Conservation (phyloP, 352 stramenopile genomes). For the Stramenopiles sp. region DNA sequence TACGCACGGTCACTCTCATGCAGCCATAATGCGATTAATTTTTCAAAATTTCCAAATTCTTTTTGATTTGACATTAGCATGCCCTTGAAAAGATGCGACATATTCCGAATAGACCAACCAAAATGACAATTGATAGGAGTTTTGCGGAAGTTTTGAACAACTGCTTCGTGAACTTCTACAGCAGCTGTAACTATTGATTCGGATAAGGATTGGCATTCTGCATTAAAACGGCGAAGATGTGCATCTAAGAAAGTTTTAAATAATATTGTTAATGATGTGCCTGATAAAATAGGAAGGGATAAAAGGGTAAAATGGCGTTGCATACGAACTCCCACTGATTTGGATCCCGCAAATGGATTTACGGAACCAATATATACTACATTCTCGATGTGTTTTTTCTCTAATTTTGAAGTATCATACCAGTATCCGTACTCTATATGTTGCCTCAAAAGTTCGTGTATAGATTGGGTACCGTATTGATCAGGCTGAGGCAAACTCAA, state of each 20-base stretch:
- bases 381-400: conserved; percentile 61
- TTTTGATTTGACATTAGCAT: conserved; percentile 57
- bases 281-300: conserved; percentile 61
- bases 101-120: conserved; percentile 78
- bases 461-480: conserved; percentile 68
- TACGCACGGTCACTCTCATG: conserved; percentile 82
- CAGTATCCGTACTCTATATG: conserved; percentile 77
- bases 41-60: conserved; percentile 49
- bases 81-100: conserved; percentile 77
- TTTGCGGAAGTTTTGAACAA: conserved; percentile 57
- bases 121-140: conserved; percentile 84
- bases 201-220: conserved; percentile 45
- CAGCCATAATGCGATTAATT: conserved; percentile 68
- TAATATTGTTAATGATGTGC: conserved; percentile 61
- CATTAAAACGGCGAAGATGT: conserved; percentile 47
- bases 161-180: conserved; percentile 45
- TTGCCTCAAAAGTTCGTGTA: conserved; percentile 61
- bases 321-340: conserved; percentile 57
- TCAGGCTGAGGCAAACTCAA: conserved; percentile 74
- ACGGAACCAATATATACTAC: conserved; percentile 72
- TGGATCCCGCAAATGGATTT: conserved; percentile 70
- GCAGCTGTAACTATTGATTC: conserved; percentile 62
- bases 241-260: conserved; percentile 75
- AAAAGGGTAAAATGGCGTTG: conserved; percentile 80
- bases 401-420: conserved; percentile 66